Percentiles rank a stretch among this genome's conserved stretches.
Conservation (phyloP, 2,329 filamentous ascomycete genomes). For the Phialophora macrospora region DNA sequence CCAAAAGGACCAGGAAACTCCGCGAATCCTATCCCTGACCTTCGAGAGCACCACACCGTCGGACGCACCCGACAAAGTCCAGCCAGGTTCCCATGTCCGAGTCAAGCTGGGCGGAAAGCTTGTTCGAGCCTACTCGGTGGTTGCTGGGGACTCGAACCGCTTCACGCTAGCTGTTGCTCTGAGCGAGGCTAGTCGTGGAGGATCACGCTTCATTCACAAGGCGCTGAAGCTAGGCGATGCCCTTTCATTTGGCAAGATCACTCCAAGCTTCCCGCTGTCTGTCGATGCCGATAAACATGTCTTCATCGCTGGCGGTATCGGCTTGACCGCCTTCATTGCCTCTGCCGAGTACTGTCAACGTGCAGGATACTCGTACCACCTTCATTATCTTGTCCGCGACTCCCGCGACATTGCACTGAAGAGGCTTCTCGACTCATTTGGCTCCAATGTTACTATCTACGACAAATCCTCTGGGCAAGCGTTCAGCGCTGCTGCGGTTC, state of each 20-base stretch:
- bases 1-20: conserved; percentile 59
- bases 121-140: conserved; percentile 65
- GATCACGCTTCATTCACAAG: conserved; percentile 64
- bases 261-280: conserved; percentile 54
- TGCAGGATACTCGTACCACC: conserved; percentile 7
- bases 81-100: conserved; percentile 61
- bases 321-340: conserved; percentile 67
- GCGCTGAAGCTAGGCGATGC: conserved; percentile 54
- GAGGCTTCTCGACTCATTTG: conserved; percentile 8
- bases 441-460: conserved; percentile 22
- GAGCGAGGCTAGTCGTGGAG: conserved; percentile 62
- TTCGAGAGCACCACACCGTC: conserved; percentile 54
- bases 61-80: conserved; percentile 44
- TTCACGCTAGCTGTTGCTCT: conserved; percentile 66
- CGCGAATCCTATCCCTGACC: conserved; percentile 57
- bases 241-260: conserved; percentile 59
- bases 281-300: conserved; percentile 62
- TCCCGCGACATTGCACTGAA: conserved; percentile 21
- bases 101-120: conserved; percentile 62
- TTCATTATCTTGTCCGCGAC: conserved; percentile 20
- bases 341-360: conserved; percentile 47
- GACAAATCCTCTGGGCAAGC: conserved; percentile 20
- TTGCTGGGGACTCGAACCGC: conserved; percentile 53
- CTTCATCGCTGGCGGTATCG: conserved; percentile 68
- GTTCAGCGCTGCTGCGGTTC: conserved; percentile 10